Conservation (phyloP, 805 yeast species). For the Lipomyces sp. region DNA sequence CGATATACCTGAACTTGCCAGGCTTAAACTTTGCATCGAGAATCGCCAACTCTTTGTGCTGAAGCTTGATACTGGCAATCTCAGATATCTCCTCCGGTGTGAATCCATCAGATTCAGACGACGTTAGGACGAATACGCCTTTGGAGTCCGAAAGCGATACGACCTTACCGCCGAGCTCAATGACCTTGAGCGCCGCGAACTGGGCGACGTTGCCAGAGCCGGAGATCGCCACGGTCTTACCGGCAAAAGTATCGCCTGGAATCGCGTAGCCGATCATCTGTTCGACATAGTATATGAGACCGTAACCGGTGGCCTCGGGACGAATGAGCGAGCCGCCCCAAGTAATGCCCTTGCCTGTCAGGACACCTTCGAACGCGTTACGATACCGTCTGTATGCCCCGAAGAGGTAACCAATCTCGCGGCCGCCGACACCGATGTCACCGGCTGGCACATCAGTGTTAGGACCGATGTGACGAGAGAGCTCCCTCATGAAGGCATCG, state of each 20-base stretch:
- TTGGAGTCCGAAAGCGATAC: slow-evolving; percentile 93
- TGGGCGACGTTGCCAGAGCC: slow-evolving; percentile 99
- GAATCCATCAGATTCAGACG: slow-evolving; percentile 70
- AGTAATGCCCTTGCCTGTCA: slow-evolving; percentile 95
- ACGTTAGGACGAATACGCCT: slow-evolving; percentile 70
- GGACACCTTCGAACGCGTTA: slow-evolving; percentile 95
- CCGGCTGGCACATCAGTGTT: slow-evolving; percentile 99
- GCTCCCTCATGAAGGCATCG: slow-evolving; percentile 92
- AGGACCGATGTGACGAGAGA: slow-evolving; percentile 94
- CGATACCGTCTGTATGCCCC: slow-evolving; percentile 94
- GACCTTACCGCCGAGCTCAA: slow-evolving; percentile 95
- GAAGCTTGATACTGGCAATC: slow-evolving; percentile 81
- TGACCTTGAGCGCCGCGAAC: slow-evolving; percentile 96
- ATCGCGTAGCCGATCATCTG: slow-evolving; percentile 96
- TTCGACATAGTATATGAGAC: slow-evolving; percentile 94
- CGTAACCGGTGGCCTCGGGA: slow-evolving; percentile 99
- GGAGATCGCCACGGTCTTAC: slow-evolving; percentile 94
- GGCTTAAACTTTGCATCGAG: slow-evolving; percentile 41
- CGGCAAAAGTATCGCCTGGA: slow-evolving; percentile 69
- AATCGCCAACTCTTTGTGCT: slow-evolving; percentile 57
- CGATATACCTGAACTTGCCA: slow-evolving; percentile 68
- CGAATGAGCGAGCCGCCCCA: slow-evolving; percentile 99
- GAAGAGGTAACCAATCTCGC: slow-evolving; percentile 91
- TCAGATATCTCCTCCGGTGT: slow-evolving; percentile 77
- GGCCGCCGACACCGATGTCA: slow-evolving; percentile 98